Base-by-base conservation (phyloP, 1,139 yeast species). In the Pichia kudriavzevii region DNA sequence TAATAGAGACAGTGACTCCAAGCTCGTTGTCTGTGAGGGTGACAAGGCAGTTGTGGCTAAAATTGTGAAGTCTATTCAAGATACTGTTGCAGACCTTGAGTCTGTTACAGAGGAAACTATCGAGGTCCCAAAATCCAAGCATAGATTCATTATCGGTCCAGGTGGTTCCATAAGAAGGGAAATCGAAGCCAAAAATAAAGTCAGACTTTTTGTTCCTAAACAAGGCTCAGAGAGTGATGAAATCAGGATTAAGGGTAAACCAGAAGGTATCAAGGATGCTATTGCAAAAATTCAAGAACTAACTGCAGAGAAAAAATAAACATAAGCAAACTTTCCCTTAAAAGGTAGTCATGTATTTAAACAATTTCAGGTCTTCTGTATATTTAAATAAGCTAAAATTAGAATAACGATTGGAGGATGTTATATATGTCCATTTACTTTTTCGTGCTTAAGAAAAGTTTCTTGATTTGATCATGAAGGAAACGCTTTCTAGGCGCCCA, bases 61-160 rank as follows among this genome's bases (percentile, higher is more conserved):
- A 49, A 75, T 88, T 38, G 65, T 81, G 43, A 68, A 66, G 38
- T 78, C 73, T 54, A 69, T 93, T 49, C 66, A 76, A 44, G 68
- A 67, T 36, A 65, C 88, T 41, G 80, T 87, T 24, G 70, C 64
- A 14, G 76, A 73, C 25, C 74, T 75, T 44, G 85, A 84, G 55
- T 75, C 77, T 39, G 67, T 77, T 35, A 66, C 76, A 24, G 64
- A 69, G 30, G 79, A 69, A 43, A 68, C 66, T 22, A 54, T 77
- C 37, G 77, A 71, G 8, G 69, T 91, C 48, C 72, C 93, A 28
- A 75, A 77, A 56, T 82, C 78, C 40, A 80, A 79, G 55, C 93
- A 84, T 51, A 74, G 87, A 50, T 67, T 76, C 16, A 56, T 91
- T 41, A 76, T 91, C 58, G 97, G 97, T 26, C 76, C 88, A 28